A percentile compares a stretch with the other conserved stretches of the same genome.
Conservation (phyloP, 345 rosid species). For the Populus deltoides region DNA sequence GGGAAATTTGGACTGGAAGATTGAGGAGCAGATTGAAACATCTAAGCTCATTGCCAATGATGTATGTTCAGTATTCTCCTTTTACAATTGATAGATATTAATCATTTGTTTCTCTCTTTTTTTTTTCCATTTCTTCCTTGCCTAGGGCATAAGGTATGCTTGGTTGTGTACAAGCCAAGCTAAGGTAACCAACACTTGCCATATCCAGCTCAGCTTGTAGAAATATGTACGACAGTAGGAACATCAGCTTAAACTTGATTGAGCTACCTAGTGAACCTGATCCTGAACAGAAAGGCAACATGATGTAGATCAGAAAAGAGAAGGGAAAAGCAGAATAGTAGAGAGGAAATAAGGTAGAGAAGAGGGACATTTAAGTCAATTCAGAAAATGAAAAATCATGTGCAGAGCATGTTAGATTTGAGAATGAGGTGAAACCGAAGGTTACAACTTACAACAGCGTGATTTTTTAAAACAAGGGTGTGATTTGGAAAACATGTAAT, state of each 20-base stretch:
- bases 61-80: conserved; percentile 31
- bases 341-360: not conserved
- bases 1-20: conserved; percentile 77
- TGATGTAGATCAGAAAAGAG: not conserved
- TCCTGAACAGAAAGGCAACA: not conserved
- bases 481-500: not conserved
- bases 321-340: not conserved
- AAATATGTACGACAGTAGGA: not conserved
- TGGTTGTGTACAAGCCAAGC: not conserved
- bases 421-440: not conserved
- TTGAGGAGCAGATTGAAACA: conserved; percentile 72
- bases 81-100: not conserved
- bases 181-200: not conserved
- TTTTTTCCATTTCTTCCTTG: not conserved
- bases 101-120: not conserved
- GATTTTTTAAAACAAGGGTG: not conserved
- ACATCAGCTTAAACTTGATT: not conserved
- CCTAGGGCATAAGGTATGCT: not conserved
- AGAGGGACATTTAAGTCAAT: not conserved
- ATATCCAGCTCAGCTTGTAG: not conserved
- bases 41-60: conserved; percentile 61
- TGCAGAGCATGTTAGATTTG: not conserved
- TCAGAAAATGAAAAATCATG: not conserved
- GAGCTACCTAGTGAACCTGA: not conserved
- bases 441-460: not conserved